Evolutionary conservation across 495 filamentous ascomycete genomes (phyloP), one percentile per base, ranked within the genome.

Genomic region (Lichina pygmaea): DNA sequence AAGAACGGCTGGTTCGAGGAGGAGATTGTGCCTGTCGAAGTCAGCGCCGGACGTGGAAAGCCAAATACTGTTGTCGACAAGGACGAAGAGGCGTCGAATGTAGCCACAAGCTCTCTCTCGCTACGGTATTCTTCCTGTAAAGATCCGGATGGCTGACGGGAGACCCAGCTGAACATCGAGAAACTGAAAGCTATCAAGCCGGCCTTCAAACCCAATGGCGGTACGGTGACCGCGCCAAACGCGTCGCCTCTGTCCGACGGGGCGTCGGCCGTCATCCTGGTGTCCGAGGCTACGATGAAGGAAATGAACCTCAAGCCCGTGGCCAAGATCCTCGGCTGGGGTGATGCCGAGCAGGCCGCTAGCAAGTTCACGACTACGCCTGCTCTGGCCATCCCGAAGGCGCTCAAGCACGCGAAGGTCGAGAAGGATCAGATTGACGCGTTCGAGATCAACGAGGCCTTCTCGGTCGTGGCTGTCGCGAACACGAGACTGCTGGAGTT

Each of bases 371-470:
- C 89, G 48, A 93, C 83, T 46, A 75, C 89, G 6, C 89, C 89
- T 24, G 72, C 89, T n/a, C 67, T 94, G 42, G 89, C 89, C 32
- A 89, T 97, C 46, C 89, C 89, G 49, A 94, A 94, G 68, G 89
- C 89, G 11, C 71, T 95, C 50, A 79, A 80, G 67, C 86, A 97
- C 60, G 89, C 89, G 34, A 74, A 75, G 47, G 60, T 94, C 43
- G 67, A 73, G 34, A 70, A 75, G 51, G 67, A 77, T 41, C 63
- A 76, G 37, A 70, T 97, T 44, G 86, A 94, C 54, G 86, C 75
- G 51, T 95, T 86, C 55, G 89, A 97, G 68, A 93, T 97, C 67
- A 97, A 97, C 62, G 89, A 97, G 65, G 89, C 89, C 6, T 97
- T 97, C 69, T 85, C 78, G 40, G 89, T 97, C 24, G 89, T 97